Base-by-base conservation (phyloP, 1,139 yeast genomes). In the Suhomyces maxii region DNA sequence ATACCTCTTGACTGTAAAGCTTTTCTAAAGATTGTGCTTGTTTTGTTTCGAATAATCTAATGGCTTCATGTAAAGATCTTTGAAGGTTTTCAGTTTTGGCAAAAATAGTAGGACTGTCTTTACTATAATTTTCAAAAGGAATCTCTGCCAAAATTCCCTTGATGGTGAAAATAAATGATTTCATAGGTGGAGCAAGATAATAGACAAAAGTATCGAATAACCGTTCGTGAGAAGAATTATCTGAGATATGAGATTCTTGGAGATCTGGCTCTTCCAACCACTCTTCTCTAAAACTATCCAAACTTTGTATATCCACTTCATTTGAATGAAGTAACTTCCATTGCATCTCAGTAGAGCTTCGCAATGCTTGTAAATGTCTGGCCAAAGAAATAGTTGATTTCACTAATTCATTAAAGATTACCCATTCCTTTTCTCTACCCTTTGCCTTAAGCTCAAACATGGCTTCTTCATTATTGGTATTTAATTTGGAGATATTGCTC, bases 151-250 rank as follows among this genome's bases (percentile, higher is more conserved):
- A 63, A 8, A 86, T 83, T 31, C 80, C 83, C 48, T 81, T 76
- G 39, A 87, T 68, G 0, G 93, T 86, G 56, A 77, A 81, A 1
- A 82, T 75, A 52, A 84, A 81, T 2, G 89, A 82, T 56, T 81
- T 80, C 63, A 86, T 77, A 0, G 91, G 83, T 0, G 95, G 95
- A 0, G 91, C 87, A 41, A 88, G 68, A 54, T 83, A 76, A 53
- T 77, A 77, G 3, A 84, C 82, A 61, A 87, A 88, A 37, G 84
- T 60, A 46, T 82, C 83, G 61, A 86, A 86, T 18, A 86, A 66
- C 8, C 67, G 64, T 1, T 73, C 79, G 23, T 47, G 46, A 10
- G 48, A 13, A 7, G 41, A 25, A n/a, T 13, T 34, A 28, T 28
- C 31, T 9, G 31, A 28, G 3, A 11, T 28, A 5, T 28, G 31